Conservation (phyloP, 108 stramenopile species). For the Fistulifera solaris region DNA sequence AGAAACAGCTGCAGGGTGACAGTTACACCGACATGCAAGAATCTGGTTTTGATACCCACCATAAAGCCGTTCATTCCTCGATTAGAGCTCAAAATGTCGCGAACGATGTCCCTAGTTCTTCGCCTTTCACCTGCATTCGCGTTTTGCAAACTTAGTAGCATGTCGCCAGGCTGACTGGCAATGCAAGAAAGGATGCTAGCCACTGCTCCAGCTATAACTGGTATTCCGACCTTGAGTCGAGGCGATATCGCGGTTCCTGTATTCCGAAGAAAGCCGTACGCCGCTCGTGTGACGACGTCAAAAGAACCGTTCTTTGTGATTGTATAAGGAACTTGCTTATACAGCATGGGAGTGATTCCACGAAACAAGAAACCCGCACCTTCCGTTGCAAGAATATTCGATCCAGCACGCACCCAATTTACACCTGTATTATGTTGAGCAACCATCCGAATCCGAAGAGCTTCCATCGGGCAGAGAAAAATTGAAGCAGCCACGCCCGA, state of each 20-base stretch:
- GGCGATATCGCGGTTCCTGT: conserved; percentile 25
- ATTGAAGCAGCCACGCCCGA: conserved; percentile 73
- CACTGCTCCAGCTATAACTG: conserved; percentile 56
- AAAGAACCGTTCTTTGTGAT: conserved; percentile 85
- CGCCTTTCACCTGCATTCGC: conserved; percentile 43
- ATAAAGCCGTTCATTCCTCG: conserved; percentile 56
- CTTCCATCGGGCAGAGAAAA: conserved; percentile 83
- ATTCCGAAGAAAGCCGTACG: conserved; percentile 25
- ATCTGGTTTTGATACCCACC: conserved; percentile 60
- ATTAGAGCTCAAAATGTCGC: conserved; percentile 37
- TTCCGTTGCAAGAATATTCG: conserved; percentile 42
- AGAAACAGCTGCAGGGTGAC: conserved; percentile 84
- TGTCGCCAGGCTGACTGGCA: conserved; percentile 85
- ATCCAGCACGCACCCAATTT: conserved; percentile 36
- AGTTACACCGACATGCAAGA: conserved; percentile 82
- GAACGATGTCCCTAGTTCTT: conserved; percentile 35
- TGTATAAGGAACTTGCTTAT: conserved; percentile 90
- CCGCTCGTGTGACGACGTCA: conserved; percentile 46
- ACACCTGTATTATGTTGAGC: conserved; percentile 45
- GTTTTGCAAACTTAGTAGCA: conserved; percentile 72
- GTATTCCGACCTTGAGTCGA: conserved; percentile 35
- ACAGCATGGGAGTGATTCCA: conserved; percentile 64
- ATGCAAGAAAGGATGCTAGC: conserved; percentile 72
- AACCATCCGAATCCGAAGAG: conserved; percentile 78
- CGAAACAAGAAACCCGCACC: conserved; percentile 44